A percentile compares a stretch with the other conserved stretches of the same genome.
Conservation (phyloP, 768 basidiomycete species). For the Serendipita sp. region DNA sequence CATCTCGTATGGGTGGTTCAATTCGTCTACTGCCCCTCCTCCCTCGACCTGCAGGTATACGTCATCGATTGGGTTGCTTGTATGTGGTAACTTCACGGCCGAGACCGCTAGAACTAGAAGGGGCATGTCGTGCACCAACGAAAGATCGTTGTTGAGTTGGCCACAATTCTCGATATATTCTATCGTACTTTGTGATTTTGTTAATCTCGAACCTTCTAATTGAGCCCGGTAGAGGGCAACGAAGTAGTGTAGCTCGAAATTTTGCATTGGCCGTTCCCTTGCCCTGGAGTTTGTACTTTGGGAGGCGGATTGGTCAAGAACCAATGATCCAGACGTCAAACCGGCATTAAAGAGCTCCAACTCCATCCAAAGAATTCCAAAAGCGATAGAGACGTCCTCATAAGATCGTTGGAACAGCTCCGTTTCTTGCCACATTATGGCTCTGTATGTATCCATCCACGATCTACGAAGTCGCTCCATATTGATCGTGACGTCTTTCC, state of each 20-base stretch:
- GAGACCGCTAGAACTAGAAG: not conserved
- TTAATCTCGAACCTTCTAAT: constrained; percentile 28
- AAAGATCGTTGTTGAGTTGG: not conserved
- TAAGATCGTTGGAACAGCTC: constrained; percentile 35
- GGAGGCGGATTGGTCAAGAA: constrained; percentile 25
- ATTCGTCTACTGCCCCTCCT: constrained; percentile 11
- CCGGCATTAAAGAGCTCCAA: constrained; percentile 53
- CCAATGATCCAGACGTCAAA: constrained; percentile 45
- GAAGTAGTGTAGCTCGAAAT: constrained; percentile 46
- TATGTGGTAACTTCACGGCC: not conserved
- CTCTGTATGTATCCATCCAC: constrained; percentile 37
- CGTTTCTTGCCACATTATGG: constrained; percentile 27
- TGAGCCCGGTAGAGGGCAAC: constrained; percentile 36
- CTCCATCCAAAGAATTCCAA: constrained; percentile 49
- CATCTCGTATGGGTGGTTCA: constrained; percentile 39
- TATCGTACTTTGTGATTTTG: constrained; percentile 36
- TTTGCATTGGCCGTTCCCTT: constrained; percentile 25
- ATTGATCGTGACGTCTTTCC: constrained; percentile 35
- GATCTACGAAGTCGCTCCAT: constrained; percentile 39
- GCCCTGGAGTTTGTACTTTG: constrained; percentile 16
- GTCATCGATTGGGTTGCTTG: not conserved
- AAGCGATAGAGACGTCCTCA: constrained; percentile 55
- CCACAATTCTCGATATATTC: constrained; percentile 7
- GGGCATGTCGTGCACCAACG: not conserved
- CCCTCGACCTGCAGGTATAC: constrained; percentile 12